phyloP scores from a whole-genome alignment of 108 stramenopile species.

The Discostella stelligeroides region DNA sequence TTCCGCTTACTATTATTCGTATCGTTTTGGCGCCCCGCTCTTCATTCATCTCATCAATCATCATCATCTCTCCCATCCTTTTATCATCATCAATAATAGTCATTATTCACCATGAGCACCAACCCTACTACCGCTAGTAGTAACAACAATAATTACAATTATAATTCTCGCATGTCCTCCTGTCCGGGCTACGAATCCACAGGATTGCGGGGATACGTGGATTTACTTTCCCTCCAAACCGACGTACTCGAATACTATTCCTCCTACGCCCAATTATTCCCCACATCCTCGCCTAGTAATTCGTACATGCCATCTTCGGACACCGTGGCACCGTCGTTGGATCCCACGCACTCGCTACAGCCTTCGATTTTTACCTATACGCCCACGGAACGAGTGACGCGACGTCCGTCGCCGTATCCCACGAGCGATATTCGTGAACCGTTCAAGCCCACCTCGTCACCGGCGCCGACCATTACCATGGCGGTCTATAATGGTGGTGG shows the following conservation, averaged over 20 bases:
- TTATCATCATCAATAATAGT: too few relatives aligned
- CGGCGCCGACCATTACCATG: neutral
- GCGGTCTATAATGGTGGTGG: neutral
- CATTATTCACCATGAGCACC: neutral
- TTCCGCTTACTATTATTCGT: too few relatives aligned
- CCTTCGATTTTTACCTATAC: neutral
- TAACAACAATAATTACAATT: neutral
- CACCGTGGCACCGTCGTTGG: neutral
- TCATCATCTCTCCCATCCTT: too few relatives aligned
- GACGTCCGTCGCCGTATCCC: neutral
- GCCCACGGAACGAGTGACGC: neutral
- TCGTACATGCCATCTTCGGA: neutral
- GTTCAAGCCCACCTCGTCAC: neutral
- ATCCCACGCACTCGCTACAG: neutral
- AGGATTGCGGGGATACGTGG: neutral
- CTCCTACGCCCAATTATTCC: neutral
- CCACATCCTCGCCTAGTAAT: neutral
- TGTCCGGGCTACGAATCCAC: conserved; percentile 1
- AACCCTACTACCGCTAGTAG: too few relatives aligned
- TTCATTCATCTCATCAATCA: too few relatives aligned
- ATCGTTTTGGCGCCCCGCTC: too few relatives aligned
- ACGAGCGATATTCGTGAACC: neutral
- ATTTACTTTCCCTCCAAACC: neutral
- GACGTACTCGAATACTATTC: neutral
- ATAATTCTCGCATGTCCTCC: neutral